These are phyloP conservation scores for Ammopiptanthus mongolicus DNA, from an alignment of 306 rosid genomes.

Conservation along the genomic window DNA sequence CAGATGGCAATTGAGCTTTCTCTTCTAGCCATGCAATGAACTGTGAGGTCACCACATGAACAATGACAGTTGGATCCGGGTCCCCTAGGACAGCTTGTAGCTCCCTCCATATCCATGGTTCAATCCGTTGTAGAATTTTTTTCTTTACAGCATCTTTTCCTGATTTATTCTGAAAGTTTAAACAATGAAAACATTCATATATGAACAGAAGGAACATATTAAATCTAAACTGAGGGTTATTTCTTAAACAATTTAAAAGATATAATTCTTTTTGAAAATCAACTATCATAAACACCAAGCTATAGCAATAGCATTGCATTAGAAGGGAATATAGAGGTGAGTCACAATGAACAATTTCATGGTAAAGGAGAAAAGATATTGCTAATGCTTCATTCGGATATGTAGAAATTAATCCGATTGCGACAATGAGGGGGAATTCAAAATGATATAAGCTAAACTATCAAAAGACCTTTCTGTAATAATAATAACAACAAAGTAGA, in stretches of 20 bases:
- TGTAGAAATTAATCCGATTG: not conserved
- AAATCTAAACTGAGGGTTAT: not conserved
- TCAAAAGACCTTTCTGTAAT: not conserved
- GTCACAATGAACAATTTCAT: not conserved
- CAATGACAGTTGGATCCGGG: slow-evolving; percentile 49
- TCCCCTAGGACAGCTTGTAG: slow-evolving; percentile 47
- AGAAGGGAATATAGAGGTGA: not conserved
- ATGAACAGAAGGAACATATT: not conserved
- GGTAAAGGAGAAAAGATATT: not conserved
- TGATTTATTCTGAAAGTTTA: slow-evolving; percentile 16
- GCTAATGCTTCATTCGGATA: not conserved
- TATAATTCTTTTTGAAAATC: not conserved
- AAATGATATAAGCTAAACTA: not conserved
- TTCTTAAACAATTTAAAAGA: not conserved
- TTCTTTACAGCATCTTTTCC: slow-evolving; percentile 26
- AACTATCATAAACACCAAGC: not conserved
- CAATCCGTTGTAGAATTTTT: slow-evolving; percentile 35
- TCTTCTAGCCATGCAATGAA: slow-evolving; percentile 38
- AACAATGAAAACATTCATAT: not conserved
- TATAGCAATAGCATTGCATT: not conserved
- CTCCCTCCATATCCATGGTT: slow-evolving; percentile 66
- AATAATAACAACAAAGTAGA: not conserved
- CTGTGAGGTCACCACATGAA: slow-evolving; percentile 46
- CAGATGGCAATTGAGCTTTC: slow-evolving; percentile 11
- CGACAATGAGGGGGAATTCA: not conserved